These are phyloP conservation scores for Thalassiosira ordinaria DNA, from an alignment of 352 stramenopile species.

Conservation along the genomic window DNA sequence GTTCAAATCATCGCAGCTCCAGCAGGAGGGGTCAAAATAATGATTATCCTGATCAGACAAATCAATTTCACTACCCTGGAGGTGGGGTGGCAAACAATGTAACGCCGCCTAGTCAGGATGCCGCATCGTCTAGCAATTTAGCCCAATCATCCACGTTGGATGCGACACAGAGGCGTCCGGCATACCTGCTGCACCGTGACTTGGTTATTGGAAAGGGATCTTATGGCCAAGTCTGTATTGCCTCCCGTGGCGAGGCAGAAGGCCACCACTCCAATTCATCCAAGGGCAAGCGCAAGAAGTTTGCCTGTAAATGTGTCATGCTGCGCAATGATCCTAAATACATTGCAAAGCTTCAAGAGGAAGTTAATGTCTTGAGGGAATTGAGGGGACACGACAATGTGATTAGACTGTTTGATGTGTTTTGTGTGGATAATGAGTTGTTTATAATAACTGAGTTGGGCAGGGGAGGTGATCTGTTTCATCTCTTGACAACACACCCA, in stretches of 20 bases:
- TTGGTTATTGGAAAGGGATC: slow-evolving; percentile 85
- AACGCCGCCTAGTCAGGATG: slow-evolving; percentile 34
- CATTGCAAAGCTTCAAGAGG: slow-evolving; percentile 86
- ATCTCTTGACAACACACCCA: slow-evolving; percentile 84
- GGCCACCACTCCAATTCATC: slow-evolving; percentile 60
- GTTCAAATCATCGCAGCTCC: background rate
- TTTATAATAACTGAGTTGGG: slow-evolving; percentile 86
- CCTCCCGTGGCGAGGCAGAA: slow-evolving; percentile 76
- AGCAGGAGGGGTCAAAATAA: background rate
- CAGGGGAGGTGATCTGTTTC: slow-evolving; percentile 82
- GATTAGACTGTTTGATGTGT: slow-evolving; percentile 85
- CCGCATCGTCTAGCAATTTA: slow-evolving; percentile 8
- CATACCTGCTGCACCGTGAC: slow-evolving; percentile 83
- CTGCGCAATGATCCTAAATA: slow-evolving; percentile 86
- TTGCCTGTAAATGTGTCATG: slow-evolving; percentile 86
- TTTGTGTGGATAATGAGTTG: slow-evolving; percentile 85
- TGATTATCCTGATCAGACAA: background rate
- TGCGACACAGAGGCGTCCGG: slow-evolving; percentile 63
- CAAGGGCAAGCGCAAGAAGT: slow-evolving; percentile 83
- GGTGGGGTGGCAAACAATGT: slow-evolving; percentile 37
- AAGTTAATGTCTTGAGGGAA: slow-evolving; percentile 83
- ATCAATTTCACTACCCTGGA: slow-evolving; percentile 38
- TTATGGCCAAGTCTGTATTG: slow-evolving; percentile 86
- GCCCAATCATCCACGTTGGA: slow-evolving; percentile 26
- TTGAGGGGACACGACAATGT: slow-evolving; percentile 83